Evolutionary conservation across 352 stramenopile species (phyloP).

Genomic region (Phytophthora citricola): DNA sequence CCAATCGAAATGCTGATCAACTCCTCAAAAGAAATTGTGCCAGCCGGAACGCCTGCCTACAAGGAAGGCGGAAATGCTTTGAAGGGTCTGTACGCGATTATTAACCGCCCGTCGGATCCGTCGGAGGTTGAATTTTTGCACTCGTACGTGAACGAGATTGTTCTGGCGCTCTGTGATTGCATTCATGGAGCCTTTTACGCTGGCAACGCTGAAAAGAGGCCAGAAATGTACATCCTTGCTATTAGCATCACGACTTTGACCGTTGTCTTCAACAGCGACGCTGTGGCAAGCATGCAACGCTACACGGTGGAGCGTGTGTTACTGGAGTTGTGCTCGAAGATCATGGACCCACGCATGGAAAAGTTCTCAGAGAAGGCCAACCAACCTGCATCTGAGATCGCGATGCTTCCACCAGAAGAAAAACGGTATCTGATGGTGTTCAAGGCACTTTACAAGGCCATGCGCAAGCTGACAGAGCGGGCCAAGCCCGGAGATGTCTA

Average conservation of each 20-base stretch:
- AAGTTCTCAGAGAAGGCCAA: conserved; percentile 55
- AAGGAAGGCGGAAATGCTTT: conserved; percentile 75
- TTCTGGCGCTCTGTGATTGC: conserved; percentile 73
- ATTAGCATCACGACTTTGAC: conserved; percentile 77
- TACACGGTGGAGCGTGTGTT: conserved; percentile 81
- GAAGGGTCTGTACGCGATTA: conserved; percentile 83
- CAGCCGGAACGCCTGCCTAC: conserved; percentile 57
- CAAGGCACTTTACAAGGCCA: conserved; percentile 72
- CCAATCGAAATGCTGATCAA: conserved; percentile 78
- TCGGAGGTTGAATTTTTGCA: conserved; percentile 73
- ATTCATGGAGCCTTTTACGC: conserved; percentile 78
- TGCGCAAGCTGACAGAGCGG: conserved; percentile 62
- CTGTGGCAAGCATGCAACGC: conserved; percentile 68
- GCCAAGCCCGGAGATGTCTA: conserved; percentile 76
- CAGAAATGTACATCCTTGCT: conserved; percentile 75
- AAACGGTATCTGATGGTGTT: conserved; percentile 75
- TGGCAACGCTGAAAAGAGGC: conserved; percentile 63
- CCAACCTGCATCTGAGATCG: conserved; percentile 45
- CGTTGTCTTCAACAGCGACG: conserved; percentile 65
- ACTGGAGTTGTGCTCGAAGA: conserved; percentile 76
- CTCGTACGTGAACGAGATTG: conserved; percentile 83
- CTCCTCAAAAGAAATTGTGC: conserved; percentile 65
- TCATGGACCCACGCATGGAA: conserved; percentile 76
- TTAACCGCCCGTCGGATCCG: conserved; percentile 60
- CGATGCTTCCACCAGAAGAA: conserved; percentile 54